These are phyloP conservation scores for Ogataea paraovalis DNA, from an alignment of 805 yeast genomes.

Conservation along the genomic window DNA sequence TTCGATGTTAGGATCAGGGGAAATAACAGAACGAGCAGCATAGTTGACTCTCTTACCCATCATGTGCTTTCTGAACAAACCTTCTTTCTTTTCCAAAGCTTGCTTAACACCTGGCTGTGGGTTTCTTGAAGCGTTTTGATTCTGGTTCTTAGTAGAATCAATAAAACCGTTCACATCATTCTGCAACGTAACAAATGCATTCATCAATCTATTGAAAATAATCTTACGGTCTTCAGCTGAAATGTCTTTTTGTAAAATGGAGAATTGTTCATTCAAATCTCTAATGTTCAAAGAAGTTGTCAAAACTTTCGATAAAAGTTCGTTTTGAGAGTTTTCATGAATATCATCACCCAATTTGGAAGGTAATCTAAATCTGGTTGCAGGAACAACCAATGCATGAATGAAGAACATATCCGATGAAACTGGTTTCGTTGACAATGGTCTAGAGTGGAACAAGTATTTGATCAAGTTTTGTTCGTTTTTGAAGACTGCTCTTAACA, in stretches of 20 bases:
- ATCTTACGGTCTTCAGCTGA: constrained; percentile 69
- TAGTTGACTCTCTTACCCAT: constrained; percentile 99
- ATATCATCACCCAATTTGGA: constrained; percentile 94
- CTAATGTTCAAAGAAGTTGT: constrained; percentile 78
- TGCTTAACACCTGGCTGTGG: constrained; percentile 97
- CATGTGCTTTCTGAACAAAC: constrained; percentile 97
- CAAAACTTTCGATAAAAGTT: constrained; percentile 73
- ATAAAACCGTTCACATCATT: constrained; percentile 92
- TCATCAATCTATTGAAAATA: constrained; percentile 86
- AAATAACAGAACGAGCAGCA: constrained; percentile 98
- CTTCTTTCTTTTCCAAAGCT: constrained; percentile 97
- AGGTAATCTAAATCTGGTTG: constrained; percentile 96
- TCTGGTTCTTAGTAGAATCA: constrained; percentile 86
- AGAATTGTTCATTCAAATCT: constrained; percentile 83
- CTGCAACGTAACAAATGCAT: constrained; percentile 90
- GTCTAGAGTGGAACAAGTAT: constrained; percentile 79
- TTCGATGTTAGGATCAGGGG: constrained; percentile 97
- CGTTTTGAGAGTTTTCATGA: constrained; percentile 93
- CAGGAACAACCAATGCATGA: constrained; percentile 87
- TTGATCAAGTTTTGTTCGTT: constrained; percentile 67
- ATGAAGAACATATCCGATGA: constrained; percentile 85
- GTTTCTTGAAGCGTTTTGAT: constrained; percentile 57
- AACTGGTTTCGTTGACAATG: constrained; percentile 44
- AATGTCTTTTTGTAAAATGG: constrained; percentile 56
- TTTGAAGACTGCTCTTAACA: constrained; percentile 68